Evolutionary conservation across 1,284 basidiomycete genomes (phyloP), one percentile per base, ranked within the genome.

Genomic region (Cutaneotrichosporon spelunceum): DNA sequence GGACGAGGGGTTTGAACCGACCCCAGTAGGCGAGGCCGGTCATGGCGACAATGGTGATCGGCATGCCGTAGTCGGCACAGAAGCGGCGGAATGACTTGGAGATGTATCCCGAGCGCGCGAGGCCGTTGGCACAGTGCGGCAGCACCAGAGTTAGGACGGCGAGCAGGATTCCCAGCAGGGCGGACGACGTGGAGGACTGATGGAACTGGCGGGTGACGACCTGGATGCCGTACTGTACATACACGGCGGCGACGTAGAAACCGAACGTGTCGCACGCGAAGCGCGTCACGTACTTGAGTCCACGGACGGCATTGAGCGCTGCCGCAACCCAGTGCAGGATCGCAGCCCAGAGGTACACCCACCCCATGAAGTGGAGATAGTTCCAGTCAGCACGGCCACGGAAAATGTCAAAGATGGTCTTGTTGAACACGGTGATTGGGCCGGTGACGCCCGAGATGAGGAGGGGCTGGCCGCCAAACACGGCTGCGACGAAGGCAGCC

Each of bases 391-490:
- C 58, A 11, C 57, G 59, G 24, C 54, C 57, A 85, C 81, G 64
- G 59, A 92, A 81, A 62, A 94, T 92, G 70, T 88, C 84, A 74
- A 85, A 93, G 53, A 94, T 91, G 5, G 89, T 92, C 79, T 91
- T 92, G 81, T 94, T 94, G 72, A 94, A 87, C 7, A 94, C 88
- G 1, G 90, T 92, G 71, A 93, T 93, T 0, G 91, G 91, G 33
- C 90, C 88, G 87, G 94, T 97, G 2, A 98, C 92, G 11, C 94
- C 94, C 3, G 92, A 91, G 62, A 97, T 94, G 54, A 91, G 90
- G 2, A 97, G 81, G 0, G 94, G 94, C 74, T 98, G 94, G 9
- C 88, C 91, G 3, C 91, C 89, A 61, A 98, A 87, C 49, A 94
- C 78, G 0, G 92, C 88, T 70, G 96, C 95, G n/a, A 93, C 83